Evolutionary conservation across 352 stramenopile genomes (phyloP), one percentile per base, ranked within the genome.

Genomic region (Pythium apleroticum): DNA sequence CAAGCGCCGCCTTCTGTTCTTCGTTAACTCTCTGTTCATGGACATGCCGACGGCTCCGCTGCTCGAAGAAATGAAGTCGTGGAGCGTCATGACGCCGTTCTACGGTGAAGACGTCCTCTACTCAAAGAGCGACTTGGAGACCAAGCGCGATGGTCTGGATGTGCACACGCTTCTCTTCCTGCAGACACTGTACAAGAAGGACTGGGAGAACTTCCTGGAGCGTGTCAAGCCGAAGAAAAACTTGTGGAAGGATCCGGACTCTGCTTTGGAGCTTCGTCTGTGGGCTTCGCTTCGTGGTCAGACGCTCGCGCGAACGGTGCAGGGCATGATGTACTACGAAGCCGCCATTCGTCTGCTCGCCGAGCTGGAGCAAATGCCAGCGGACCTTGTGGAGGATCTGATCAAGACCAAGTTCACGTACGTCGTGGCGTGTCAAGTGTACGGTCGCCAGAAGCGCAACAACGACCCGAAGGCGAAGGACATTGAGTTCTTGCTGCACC

Each of bases 1-100:
- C 0, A 89, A 90, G 28, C 89, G 97, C 22, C 91, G 97, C 25
- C 74, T 99, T 27, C 93, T 98, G 8, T 99, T 99, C 80, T 99
- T 99, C 66, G 95, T 99, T 25, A 99, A 99, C 71, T 99, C 97
- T 60, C 73, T 99, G n/a, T 99, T 99, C 77, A 99, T 99, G 97
- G 97, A 99, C 71, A 98, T 99, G 88, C 97, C 97, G 0, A 75
- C 97, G 59, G 96, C 97, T 14, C 97, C 97, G 15, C 86, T 97
- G 46, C 90, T 99, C 8, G 88, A 98, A 57, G 95, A 99, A 67
- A 99, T 99, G 96, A 98, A 99, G 74, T 99, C 95, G 17, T 99
- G 96, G 93, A 99, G 97, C 65, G 96, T 98, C 52, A 92, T 99
- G 71, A 99, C 97, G 35, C 97, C 97, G 8, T 99, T 98, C 72